These are phyloP conservation scores for Epichloe typhina DNA, from an alignment of 2,329 filamentous ascomycete genomes.

Conservation along the genomic window DNA sequence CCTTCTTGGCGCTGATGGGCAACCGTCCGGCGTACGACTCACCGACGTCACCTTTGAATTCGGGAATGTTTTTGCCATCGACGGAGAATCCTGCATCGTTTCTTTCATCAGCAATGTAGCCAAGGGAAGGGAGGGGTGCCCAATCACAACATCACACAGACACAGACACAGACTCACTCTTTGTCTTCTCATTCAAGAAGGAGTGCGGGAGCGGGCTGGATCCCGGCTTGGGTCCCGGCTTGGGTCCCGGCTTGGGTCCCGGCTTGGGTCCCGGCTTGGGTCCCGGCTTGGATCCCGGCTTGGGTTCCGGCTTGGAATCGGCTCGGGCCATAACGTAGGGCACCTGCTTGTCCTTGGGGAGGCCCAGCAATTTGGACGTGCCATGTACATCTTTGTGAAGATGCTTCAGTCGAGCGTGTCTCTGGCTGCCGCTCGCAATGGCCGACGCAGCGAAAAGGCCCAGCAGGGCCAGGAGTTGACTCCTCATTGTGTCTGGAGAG, in stretches of 20 bases:
- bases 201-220: not conserved
- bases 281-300: no score
- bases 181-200: slow-evolving; percentile 10
- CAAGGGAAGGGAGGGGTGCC: no score
- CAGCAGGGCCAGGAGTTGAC: not conserved
- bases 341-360: not conserved
- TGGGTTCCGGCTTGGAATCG: no score
- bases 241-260: no score
- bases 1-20: slow-evolving; percentile 33
- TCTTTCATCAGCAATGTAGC: no score
- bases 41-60: slow-evolving; percentile 49
- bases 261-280: no score
- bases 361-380: not conserved
- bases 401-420: not conserved
- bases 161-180: slow-evolving; percentile 6
- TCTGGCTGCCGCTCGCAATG: not conserved
- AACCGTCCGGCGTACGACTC: slow-evolving; percentile 47
- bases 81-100: slow-evolving; percentile 37
- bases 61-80: slow-evolving; percentile 47
- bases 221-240: no score
- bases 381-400: not conserved
- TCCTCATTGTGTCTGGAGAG: not conserved
- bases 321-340: not conserved
- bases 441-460: not conserved
- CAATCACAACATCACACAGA: no score